Conservation (phyloP, 148 eudicot genomes). For the Pharnaceum exiguum region DNA sequence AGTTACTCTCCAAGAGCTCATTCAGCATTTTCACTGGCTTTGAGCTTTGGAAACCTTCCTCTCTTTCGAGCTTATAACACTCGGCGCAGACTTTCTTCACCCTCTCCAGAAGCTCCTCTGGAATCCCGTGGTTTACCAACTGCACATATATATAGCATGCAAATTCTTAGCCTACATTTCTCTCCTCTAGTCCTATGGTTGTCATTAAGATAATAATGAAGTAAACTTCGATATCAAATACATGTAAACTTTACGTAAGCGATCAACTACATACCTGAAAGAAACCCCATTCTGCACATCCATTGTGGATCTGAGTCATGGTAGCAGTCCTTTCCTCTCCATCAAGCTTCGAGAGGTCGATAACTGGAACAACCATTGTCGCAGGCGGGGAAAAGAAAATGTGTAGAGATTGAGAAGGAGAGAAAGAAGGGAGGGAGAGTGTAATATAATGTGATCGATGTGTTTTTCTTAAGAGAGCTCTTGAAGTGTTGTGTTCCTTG, state of each 20-base stretch:
- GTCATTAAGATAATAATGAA: background rate
- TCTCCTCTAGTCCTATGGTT: background rate
- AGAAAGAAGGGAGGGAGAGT: background rate
- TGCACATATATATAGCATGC: constrained; percentile 21
- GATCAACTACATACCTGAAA: constrained; percentile 53
- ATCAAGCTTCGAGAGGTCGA: constrained; percentile 80
- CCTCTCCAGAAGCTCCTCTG: constrained; percentile 74
- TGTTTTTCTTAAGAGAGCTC: background rate
- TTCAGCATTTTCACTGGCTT: constrained; percentile 47
- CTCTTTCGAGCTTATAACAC: constrained; percentile 63
- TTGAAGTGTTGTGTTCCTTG: constrained; percentile 10
- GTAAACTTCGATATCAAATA: background rate
- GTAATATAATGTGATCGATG: background rate
- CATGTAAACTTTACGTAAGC: background rate
- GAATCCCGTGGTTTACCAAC: constrained; percentile 87
- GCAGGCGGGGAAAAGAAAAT: background rate
- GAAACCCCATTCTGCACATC: constrained; percentile 93
- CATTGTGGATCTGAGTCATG: constrained; percentile 61
- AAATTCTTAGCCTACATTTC: no score
- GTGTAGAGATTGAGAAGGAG: background rate
- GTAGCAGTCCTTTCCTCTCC: constrained; percentile 75
- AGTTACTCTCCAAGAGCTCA: constrained; percentile 46
- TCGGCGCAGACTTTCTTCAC: constrained; percentile 69
- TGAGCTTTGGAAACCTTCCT: constrained; percentile 60
- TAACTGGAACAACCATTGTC: constrained; percentile 87